Conservation (phyloP, 2,329 filamentous ascomycete genomes). For the Cercospora janseana region DNA sequence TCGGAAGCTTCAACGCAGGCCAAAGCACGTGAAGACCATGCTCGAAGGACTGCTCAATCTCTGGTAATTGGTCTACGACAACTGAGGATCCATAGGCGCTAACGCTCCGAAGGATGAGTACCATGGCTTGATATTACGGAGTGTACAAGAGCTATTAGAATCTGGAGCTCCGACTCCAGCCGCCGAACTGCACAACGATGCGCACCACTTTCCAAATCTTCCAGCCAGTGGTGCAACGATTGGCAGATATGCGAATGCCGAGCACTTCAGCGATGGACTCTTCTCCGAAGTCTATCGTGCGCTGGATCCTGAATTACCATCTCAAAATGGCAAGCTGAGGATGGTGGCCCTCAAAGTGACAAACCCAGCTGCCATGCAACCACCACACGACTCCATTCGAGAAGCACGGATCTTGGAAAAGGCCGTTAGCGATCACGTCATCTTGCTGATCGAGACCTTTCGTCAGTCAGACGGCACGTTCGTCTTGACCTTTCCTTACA, state of each 20-base stretch:
- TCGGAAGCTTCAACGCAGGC: conserved; percentile 57
- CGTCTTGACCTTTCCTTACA: conserved; percentile 81
- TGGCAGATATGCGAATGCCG: conserved; percentile 57
- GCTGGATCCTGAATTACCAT: conserved; percentile 38
- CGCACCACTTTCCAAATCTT: conserved; percentile 36
- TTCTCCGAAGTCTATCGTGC: conserved; percentile 82
- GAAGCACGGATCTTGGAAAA: conserved; percentile 71
- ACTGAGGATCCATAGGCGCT: background rate
- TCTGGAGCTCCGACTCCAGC: conserved; percentile 36
- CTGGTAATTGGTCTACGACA: conserved; percentile 46
- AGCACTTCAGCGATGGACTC: conserved; percentile 63
- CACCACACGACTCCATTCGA: conserved; percentile 77
- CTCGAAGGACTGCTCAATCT: conserved; percentile 58
- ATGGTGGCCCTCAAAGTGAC: conserved; percentile 82
- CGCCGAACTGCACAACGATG: conserved; percentile 27
- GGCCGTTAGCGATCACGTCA: conserved; percentile 57
- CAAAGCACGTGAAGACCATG: conserved; percentile 63
- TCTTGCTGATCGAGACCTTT: conserved; percentile 72
- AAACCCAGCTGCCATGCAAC: conserved; percentile 65
- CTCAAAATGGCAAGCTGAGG: conserved; percentile 17
- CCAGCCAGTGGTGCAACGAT: conserved; percentile 45
- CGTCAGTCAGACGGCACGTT: conserved; percentile 66
- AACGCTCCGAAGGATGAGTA: conserved; percentile 56
- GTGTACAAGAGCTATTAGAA: conserved; percentile 28
- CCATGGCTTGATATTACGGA: conserved; percentile 43